These are phyloP conservation scores for Phlegmacium glaucopus DNA, from an alignment of 768 basidiomycete species.

Conservation along the genomic window DNA sequence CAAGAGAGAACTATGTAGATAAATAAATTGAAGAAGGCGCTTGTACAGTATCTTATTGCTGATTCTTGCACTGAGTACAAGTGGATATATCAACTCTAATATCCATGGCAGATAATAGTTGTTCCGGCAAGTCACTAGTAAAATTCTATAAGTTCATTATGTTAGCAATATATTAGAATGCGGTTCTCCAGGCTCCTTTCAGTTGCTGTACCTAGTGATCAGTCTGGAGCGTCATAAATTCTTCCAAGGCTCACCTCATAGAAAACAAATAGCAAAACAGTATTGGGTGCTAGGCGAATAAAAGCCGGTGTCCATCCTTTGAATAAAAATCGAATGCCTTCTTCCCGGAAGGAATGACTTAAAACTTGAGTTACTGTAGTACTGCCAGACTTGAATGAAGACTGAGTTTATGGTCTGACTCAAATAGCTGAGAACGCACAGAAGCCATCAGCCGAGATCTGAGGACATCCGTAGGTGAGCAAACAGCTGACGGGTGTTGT, in stretches of 20 bases:
- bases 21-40: too few relatives aligned
- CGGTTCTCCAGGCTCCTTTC: constrained; percentile 54
- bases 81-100: not conserved
- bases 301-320: constrained; percentile 92
- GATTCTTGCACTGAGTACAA: too few relatives aligned
- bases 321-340: constrained; percentile 77
- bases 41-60: too few relatives aligned
- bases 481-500: constrained; percentile 50
- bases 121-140: not conserved
- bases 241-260: constrained; percentile 53
- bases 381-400: constrained; percentile 42
- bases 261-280: constrained; percentile 81
- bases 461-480: constrained; percentile 76
- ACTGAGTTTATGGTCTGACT: not conserved
- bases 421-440: constrained; percentile 35
- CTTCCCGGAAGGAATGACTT: constrained; percentile 57
- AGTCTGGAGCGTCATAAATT: not conserved
- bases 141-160: not conserved
- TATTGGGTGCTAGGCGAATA: constrained; percentile 80
- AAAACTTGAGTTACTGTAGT: constrained; percentile 50
- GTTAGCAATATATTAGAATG: not conserved
- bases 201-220: constrained; percentile 50
- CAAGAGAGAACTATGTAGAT: too few relatives aligned
- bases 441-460: constrained; percentile 76
- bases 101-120: not conserved